Evolutionary conservation across 2,329 filamentous ascomycete species (phyloP), one percentile per base, ranked within the genome.

Genomic region (Neocatenulostroma microsporum): DNA sequence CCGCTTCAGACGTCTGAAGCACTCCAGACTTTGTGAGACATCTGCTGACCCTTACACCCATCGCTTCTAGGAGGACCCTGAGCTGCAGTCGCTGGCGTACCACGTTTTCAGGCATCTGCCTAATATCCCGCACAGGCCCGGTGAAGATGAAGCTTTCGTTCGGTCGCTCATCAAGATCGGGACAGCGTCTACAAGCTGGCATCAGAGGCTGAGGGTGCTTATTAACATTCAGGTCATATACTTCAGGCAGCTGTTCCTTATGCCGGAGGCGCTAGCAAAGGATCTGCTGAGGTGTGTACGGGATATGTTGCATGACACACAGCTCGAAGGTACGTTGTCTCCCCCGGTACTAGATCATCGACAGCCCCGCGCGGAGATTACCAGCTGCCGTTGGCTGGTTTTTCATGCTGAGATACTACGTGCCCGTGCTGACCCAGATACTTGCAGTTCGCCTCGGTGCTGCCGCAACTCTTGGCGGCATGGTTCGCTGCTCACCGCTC

Each of bases 151-250:
- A 3, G 75, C 77, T 1, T 94, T 98, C 57, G 87, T 95, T 50
- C 76, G 80, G 14, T 82, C 84, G 0, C 74, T 98, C 28, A 87
- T 96, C 50, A 78, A 81, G 36, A 91, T 98, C 32, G 91, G 91
- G 30, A 84, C 80, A 53, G 82, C 76, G 6, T 84, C 88, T 1
- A 67, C 78, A 3, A 91, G 84, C 38, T 98, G 91, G 91, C 91
- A 98, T 62, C 91, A 98, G 64, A 83, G 91, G 30, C 73, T 98
- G 25, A 79, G 93, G 18, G 86, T 94, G 28, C 76, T 98, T 49
- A 88, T 98, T 64, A 96, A 96, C 64, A 95, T 98, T 71, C 93
- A 98, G 56, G 89, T 96, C 47, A 82, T 98, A 51, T 98, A 95
- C 68, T 98, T 96, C 76, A 82, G 91, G 34, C 84, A 89, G 18